These are phyloP conservation scores for Aspergillus cavernicola DNA, from an alignment of 495 filamentous ascomycete genomes.

Conservation along the genomic window DNA sequence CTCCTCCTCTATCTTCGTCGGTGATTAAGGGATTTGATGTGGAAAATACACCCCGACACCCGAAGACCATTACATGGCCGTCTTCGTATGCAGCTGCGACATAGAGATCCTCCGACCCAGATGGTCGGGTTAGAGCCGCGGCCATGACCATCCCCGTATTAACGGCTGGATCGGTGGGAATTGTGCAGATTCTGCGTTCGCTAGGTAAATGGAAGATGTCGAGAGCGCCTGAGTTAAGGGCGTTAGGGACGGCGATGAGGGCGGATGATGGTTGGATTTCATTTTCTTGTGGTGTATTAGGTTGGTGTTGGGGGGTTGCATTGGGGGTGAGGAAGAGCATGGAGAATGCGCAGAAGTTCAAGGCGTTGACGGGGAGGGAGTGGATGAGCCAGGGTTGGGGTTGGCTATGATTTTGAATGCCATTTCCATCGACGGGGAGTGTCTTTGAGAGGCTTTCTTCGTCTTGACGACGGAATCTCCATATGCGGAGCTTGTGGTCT, in stretches of 20 bases:
- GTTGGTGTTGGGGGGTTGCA: background rate
- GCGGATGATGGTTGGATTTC: constrained; percentile 22
- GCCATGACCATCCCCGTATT: constrained; percentile 93
- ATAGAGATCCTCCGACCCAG: constrained; percentile 32
- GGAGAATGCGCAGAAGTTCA: constrained; percentile 94
- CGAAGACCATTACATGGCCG: constrained; percentile 64
- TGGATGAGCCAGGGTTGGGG: constrained; percentile 79
- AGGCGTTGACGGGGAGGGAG: constrained; percentile 79
- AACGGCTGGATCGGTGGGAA: constrained; percentile 51
- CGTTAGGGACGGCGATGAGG: constrained; percentile 73
- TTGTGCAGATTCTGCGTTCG: constrained; percentile 62
- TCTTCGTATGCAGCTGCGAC: constrained; percentile 83
- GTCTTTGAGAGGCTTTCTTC: constrained; percentile 55
- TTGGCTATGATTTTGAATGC: background rate
- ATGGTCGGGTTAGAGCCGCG: constrained; percentile 52
- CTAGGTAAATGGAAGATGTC: constrained; percentile 84
- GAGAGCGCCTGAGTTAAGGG: constrained; percentile 70
- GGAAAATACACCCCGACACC: constrained; percentile 26
- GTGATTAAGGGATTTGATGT: constrained; percentile 9
- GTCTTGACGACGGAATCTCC: constrained; percentile 65
- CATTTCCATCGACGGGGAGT: constrained; percentile 62
- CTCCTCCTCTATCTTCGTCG: no score
- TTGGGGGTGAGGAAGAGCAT: constrained; percentile 31
- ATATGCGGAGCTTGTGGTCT: constrained; percentile 82
- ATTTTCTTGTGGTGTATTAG: background rate